A percentile compares a stretch with the other conserved stretches of the same genome.
Evolutionary conservation across 805 yeast species (phyloP).

Genomic region (Wickerhamiella brachini): DNA sequence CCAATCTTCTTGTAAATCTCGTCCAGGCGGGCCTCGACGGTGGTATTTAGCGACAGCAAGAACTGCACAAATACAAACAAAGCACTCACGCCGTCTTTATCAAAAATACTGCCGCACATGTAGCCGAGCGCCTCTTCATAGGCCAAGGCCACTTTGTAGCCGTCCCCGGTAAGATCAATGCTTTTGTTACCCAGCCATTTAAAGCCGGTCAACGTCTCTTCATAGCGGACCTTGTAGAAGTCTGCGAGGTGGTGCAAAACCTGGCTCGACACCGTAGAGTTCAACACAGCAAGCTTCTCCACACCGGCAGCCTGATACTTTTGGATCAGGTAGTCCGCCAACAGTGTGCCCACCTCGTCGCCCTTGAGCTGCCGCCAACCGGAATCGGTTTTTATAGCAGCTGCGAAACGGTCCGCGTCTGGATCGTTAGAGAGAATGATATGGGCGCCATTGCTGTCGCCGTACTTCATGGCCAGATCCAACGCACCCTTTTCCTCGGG

Average conservation of each 20-base stretch:
- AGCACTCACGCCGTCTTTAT: constrained; percentile 87
- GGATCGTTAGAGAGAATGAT: constrained; percentile 87
- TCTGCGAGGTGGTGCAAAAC: constrained; percentile 58
- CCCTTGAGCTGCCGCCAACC: constrained; percentile 80
- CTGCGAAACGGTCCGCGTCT: constrained; percentile 89
- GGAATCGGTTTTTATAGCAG: constrained; percentile 39
- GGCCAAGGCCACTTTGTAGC: constrained; percentile 69
- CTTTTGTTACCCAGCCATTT: constrained; percentile 95
- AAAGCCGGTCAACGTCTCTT: constrained; percentile 87
- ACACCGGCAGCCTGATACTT: constrained; percentile 6
- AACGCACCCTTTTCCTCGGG: constrained; percentile 94
- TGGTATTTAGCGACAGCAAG: constrained; percentile 37
- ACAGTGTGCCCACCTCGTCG: constrained; percentile 76
- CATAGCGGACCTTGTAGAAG: constrained; percentile 42
- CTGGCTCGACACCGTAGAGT: constrained; percentile 88
- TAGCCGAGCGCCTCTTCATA: constrained; percentile 94
- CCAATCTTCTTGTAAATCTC: constrained; percentile 57
- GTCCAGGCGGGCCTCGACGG: constrained; percentile 39
- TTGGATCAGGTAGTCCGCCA: constrained; percentile 52
- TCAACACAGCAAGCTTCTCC: constrained; percentile 41
- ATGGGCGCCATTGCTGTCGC: constrained; percentile 35
- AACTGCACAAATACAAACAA: constrained; percentile 62
- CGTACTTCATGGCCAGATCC: constrained; percentile 49
- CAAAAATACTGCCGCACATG: constrained; percentile 66
- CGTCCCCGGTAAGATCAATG: constrained; percentile 49